Evolutionary conservation across 176 grass and related monocot genomes (phyloP).

Genomic region (Aegilops longissima): DNA sequence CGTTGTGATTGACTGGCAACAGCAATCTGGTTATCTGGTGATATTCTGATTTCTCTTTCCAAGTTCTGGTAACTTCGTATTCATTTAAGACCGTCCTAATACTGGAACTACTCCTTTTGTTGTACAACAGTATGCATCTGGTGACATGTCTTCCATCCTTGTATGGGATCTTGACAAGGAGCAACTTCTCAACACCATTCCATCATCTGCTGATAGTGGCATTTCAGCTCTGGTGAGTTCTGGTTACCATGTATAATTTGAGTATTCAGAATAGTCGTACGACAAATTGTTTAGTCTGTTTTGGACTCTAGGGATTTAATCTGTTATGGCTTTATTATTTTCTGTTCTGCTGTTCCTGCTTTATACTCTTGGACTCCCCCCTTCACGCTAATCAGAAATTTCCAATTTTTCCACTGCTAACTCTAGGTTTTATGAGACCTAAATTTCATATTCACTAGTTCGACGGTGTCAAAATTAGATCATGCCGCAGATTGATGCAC

Average conservation of each 20-base stretch:
- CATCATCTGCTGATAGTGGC: conserved; percentile 56
- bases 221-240: conserved; percentile 81
- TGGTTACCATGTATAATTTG: conserved; percentile 18
- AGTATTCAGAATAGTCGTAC: conserved; percentile 1
- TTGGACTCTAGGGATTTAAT: background rate
- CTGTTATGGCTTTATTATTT: conserved; percentile 12
- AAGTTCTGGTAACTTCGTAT: background rate
- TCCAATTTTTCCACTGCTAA: conserved; percentile 7
- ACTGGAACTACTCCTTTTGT: conserved; percentile 18
- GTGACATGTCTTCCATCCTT: conserved; percentile 69
- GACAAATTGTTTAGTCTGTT: conserved; percentile 21
- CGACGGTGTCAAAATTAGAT: background rate
- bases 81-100: conserved; percentile 27
- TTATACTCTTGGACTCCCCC: conserved; percentile 24
- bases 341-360: conserved; percentile 13
- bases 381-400: conserved; percentile 1
- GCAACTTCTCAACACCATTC: conserved; percentile 67
- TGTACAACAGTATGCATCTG: conserved; percentile 75
- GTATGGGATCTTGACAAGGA: conserved; percentile 98
- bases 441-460: conserved; percentile 17
- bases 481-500: background rate
- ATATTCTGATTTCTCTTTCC: conserved; percentile 14
- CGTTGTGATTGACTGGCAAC: conserved; percentile 91
- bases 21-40: conserved; percentile 93
- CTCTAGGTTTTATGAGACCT: background rate